Evolutionary conservation across 2,329 filamentous ascomycete genomes (phyloP).

Genomic region (Aspergillus sp.): DNA sequence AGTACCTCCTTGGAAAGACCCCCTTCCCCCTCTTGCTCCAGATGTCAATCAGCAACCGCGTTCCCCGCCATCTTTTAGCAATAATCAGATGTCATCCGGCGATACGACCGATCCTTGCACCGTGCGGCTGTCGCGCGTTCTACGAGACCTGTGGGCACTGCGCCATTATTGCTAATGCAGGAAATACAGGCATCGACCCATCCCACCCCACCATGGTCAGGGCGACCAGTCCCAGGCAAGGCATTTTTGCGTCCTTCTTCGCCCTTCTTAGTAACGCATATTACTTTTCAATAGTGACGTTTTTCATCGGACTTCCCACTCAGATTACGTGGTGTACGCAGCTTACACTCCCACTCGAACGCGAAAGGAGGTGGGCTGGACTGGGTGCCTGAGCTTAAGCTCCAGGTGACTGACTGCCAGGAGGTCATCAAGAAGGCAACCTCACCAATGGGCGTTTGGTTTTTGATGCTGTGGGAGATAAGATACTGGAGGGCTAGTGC

Average conservation of each 20-base stretch:
- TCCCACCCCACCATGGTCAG: not conserved
- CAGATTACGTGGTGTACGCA: not conserved
- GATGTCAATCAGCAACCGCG: not conserved
- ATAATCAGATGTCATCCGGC: not conserved
- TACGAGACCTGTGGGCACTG: not conserved
- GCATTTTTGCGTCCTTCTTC: not conserved
- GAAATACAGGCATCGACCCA: not conserved
- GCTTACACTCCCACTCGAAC: not conserved
- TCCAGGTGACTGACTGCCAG: not conserved
- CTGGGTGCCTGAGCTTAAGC: conserved; percentile 1
- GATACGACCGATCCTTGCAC: not conserved
- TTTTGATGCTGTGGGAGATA: conserved; percentile 4
- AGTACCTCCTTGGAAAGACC: not conserved
- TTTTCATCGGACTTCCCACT: too few species aligned
- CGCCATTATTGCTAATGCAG: conserved; percentile 10
- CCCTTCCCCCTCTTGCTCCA: not conserved
- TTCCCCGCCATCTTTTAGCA: not conserved
- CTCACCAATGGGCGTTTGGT: not conserved
- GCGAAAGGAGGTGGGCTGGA: not conserved
- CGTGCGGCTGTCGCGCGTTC: conserved; percentile 8
- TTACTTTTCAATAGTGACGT: too few species aligned
- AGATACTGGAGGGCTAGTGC: conserved; percentile 9
- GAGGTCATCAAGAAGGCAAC: not conserved
- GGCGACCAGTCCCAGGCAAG: not conserved
- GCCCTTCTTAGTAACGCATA: not conserved